Evolutionary conservation across 257 asterid species (phyloP), one percentile per base, ranked within the genome.

Genomic region (Eustoma russellianum): DNA sequence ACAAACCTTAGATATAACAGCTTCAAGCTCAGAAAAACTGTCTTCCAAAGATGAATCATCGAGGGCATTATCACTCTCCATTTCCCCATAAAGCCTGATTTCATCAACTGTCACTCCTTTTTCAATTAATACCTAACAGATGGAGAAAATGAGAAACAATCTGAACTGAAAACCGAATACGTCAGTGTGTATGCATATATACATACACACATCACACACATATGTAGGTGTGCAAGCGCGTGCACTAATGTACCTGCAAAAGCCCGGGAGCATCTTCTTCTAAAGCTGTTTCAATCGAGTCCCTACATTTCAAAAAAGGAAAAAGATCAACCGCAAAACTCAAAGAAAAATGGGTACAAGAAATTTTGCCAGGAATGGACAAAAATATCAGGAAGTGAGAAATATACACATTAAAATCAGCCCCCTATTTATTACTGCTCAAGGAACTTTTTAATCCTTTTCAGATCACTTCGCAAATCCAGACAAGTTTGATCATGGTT

Each of bases 241-340:
- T 24, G 30, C 3, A 4, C 30, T 24, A 24, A 4, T 24, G 38
- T 73, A 91, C 97, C 97, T 77, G 78, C 78, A 91, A 64, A 59
- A 91, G 96, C 64, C 94, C 95, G 62, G 98, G 98, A 60, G 97
- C 95, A 80, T 91, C 98, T 77, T 91, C 98, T 73, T 91, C 94
- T 83, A 91, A 70, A 19, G 98, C 98, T 65, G 72, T 75, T 78
- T 82, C 90, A 76, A 87, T 66, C 5, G 95, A 91, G 69, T 77
- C 94, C 66, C 97, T 91, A 83, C 55, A 77, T 58, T 62, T 60
- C 64, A 63, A 64, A 65, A 55, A 50, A 52, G 47, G 45, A 47
- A 56, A 7, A 53, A 52, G 40, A 59, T 65, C 19, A 75, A 30
- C 30, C 14, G 12, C 48, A 40, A 55, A 47, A 17, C 51, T 55